Conservation (phyloP, 2,329 filamentous ascomycete species). For the Lasiodiplodia theobromae region DNA sequence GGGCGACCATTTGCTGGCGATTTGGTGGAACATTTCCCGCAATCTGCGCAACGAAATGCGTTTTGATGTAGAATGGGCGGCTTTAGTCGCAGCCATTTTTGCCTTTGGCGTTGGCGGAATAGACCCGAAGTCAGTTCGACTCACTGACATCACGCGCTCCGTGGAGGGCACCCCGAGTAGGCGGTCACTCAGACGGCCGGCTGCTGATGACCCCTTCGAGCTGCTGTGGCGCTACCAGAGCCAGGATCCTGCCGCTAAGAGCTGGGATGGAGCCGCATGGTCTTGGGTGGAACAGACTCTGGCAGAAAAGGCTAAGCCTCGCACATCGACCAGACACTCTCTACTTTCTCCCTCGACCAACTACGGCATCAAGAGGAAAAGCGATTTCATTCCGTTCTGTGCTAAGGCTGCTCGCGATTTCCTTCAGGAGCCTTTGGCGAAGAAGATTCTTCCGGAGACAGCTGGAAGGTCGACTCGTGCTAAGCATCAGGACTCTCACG, state of each 20-base stretch:
- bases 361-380: constrained; percentile 37
- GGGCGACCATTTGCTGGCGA: constrained; percentile 46
- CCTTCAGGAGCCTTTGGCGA: constrained; percentile 43
- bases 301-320: constrained; percentile 30
- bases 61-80: constrained; percentile 44
- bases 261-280: constrained; percentile 45
- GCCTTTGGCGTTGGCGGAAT: constrained; percentile 47
- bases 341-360: constrained; percentile 30
- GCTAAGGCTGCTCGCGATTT: constrained; percentile 46
- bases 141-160: constrained; percentile 27
- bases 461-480: constrained; percentile 18
- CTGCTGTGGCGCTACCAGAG: constrained; percentile 43
- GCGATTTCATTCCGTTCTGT: constrained; percentile 38
- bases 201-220: constrained; percentile 23
- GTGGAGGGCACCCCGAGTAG: constrained; percentile 19
- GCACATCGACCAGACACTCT: constrained; percentile 17
- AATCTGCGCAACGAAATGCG: constrained; percentile 33
- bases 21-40: constrained; percentile 48
- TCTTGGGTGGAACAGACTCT: constrained; percentile 40
- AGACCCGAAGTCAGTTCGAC: constrained; percentile 40
- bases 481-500: constrained; percentile 26
- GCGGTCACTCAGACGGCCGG: constrained; percentile 5
- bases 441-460: constrained; percentile 32
- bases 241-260: constrained; percentile 38
- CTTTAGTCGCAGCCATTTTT: constrained; percentile 51